Base-by-base conservation (phyloP, 2,329 filamentous ascomycete species). In the Fulvia fulva region DNA sequence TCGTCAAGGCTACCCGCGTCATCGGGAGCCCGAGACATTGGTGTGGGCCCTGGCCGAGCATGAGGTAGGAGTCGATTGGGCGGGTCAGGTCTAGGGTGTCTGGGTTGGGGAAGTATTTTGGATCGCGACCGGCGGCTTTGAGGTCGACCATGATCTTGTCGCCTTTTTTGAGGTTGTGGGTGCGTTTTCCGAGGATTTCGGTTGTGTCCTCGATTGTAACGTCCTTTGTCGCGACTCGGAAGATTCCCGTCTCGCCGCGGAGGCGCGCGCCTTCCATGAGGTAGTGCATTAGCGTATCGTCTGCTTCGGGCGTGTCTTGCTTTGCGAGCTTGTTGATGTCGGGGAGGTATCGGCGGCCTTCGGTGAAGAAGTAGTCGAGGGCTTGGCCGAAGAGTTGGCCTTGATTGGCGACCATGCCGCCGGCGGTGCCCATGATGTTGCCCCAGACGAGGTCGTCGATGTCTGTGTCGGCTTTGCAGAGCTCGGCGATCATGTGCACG, bases 351-450 rank as follows among this genome's bases (percentile, higher is more conserved):
- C 74, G 63, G 3, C 73, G 70, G 32, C 80, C 81, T 21, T 75
- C 71, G 3, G 76, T 75, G 47, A 85, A 74, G 68, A 83, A 84
- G 67, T 79, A 83, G 65, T 85, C 83, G 51, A 86, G 68, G 25
- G 77, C 81, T 62, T 85, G 82, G 0, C 75, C 79, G 64, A 85
- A 83, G 22, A 84, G 76, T 58, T 84, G 81, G 7, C 79, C 81
- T 65, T 85, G 82, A 57, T 83, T 84, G 2, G 79, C 75, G 3
- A 83, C 80, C 72, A 81, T 80, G 37, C 80, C 80, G 25, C 80
- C 81, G 0, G 81, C 81, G 0, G 82, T 84, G 30, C 81, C 81
- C 44, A 86, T 75, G 55, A 85, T 79, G 55, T 84, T 79, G 43
- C 79, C 79, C 78, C 80, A 83, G 28, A 83, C 81, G 25, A 84